Conservation (phyloP, 805 yeast species). For the Myxozyma sirexii region DNA sequence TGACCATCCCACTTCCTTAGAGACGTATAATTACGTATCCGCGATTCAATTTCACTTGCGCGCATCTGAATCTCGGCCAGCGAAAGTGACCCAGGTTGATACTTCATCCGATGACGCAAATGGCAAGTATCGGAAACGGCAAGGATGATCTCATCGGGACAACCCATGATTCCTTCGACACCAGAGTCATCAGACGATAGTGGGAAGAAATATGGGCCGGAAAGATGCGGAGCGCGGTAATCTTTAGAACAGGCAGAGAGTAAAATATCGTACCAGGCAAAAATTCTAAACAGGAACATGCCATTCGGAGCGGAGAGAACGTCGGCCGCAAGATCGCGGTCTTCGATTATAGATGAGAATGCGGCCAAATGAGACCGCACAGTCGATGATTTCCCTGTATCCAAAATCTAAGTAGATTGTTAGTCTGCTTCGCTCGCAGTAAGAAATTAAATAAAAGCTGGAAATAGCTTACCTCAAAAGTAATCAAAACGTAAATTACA, state of each 20-base stretch:
- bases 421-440: too few relatives aligned
- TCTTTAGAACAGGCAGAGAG: conserved; percentile 29
- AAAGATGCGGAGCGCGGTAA: conserved; percentile 25
- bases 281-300: conserved; percentile 28
- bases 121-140: conserved; percentile 30
- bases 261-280: conserved; percentile 33
- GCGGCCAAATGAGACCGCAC: conserved; percentile 32
- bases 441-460: too few relatives aligned
- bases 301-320: conserved; percentile 30
- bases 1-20: conserved; percentile 31
- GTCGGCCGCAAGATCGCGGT: conserved; percentile 30
- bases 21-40: conserved; percentile 23
- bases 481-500: conserved; percentile 29
- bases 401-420: conserved; percentile 14
- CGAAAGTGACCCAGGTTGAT: conserved; percentile 21
- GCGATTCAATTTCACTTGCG: conserved; percentile 21
- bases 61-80: conserved; percentile 27
- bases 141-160: conserved; percentile 30
- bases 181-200: conserved; percentile 22
- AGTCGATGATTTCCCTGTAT: conserved; percentile 27
- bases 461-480: conserved; percentile 21
- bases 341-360: conserved; percentile 28
- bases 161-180: conserved; percentile 31
- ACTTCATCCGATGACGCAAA: conserved; percentile 22
- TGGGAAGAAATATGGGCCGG: conserved; percentile 30